Conservation (phyloP, 805 yeast genomes). For the Candida broadrunensis region DNA sequence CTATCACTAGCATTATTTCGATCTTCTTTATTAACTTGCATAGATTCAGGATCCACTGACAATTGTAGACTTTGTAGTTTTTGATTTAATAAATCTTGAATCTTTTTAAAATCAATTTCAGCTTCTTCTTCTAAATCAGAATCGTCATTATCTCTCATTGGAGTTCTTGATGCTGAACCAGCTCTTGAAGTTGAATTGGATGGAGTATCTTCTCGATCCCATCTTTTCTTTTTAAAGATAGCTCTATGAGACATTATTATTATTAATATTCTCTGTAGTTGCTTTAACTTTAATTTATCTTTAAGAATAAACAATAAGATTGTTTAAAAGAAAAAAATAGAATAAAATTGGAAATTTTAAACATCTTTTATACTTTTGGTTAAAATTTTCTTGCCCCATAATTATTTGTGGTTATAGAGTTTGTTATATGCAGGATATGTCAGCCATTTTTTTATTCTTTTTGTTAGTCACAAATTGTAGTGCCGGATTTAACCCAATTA, state of each 20-base stretch:
- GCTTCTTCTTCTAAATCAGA: slow-evolving; percentile 37
- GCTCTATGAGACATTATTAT: slow-evolving; percentile 6
- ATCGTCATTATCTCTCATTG: slow-evolving; percentile 13
- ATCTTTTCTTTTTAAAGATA: slow-evolving; percentile 6
- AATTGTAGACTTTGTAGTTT: slow-evolving; percentile 29
- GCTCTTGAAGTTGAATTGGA: slow-evolving; percentile 31
- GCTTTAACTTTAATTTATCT: too few species aligned
- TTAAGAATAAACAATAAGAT: too few species aligned
- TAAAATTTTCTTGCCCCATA: too few species aligned
- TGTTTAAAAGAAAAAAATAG: too few species aligned
- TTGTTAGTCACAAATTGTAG: too few species aligned
- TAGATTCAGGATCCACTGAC: slow-evolving; percentile 11
- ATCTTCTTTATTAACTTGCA: slow-evolving; percentile 9
- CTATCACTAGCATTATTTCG: slow-evolving; percentile 9
- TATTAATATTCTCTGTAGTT: too few species aligned
- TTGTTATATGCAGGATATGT: too few species aligned
- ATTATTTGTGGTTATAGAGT: too few species aligned
- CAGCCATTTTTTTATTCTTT: too few species aligned
- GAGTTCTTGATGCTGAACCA: slow-evolving; percentile 32
- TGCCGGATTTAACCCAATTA: too few species aligned
- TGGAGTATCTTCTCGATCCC: slow-evolving; percentile 11
- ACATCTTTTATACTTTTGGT: too few species aligned
- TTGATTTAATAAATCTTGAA: slow-evolving; percentile 31
- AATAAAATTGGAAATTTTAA: too few species aligned
- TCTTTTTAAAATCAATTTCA: slow-evolving; percentile 25